phyloP scores from a whole-genome alignment of 129 eudicot genomes.

The Flaveria ramosissima region DNA sequence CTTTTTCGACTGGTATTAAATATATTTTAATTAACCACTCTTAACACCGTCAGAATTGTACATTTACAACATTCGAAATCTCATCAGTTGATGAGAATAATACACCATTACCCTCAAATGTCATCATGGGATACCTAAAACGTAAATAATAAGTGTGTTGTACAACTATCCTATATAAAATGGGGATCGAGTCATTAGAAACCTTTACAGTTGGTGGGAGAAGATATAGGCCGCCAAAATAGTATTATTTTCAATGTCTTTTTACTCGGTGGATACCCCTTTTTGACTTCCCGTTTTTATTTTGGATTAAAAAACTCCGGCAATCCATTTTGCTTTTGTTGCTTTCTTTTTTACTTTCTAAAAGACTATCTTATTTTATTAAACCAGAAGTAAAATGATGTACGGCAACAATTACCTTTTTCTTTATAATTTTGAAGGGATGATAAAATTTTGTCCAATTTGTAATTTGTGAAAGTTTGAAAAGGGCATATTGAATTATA shows the following conservation, averaged over 20 bases:
- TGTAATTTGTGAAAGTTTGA: no score
- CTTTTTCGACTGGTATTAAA: no score
- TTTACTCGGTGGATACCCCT: conserved; percentile 24
- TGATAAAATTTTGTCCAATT: not conserved
- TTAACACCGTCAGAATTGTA: no score
- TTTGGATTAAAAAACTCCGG: not conserved
- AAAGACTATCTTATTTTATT: not conserved
- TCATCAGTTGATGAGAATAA: no score
- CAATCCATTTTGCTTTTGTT: conserved; percentile 22
- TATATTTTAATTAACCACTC: no score
- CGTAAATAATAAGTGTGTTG: not conserved
- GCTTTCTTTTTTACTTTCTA: conserved; percentile 19
- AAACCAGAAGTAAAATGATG: not conserved
- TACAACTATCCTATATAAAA: not conserved
- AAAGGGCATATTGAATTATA: no score
- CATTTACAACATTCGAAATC: no score
- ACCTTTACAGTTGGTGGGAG: conserved; percentile 13
- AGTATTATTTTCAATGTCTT: conserved; percentile 3
- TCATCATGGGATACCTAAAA: not conserved
- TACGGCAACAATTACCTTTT: conserved; percentile 2
- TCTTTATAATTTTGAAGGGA: not conserved
- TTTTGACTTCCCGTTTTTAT: conserved; percentile 1
- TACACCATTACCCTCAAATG: no score
- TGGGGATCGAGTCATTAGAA: conserved; percentile 17
- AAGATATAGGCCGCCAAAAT: conserved; percentile 11